Conservation (phyloP, 148 eudicot species). For the Rhododendron ovatum region DNA sequence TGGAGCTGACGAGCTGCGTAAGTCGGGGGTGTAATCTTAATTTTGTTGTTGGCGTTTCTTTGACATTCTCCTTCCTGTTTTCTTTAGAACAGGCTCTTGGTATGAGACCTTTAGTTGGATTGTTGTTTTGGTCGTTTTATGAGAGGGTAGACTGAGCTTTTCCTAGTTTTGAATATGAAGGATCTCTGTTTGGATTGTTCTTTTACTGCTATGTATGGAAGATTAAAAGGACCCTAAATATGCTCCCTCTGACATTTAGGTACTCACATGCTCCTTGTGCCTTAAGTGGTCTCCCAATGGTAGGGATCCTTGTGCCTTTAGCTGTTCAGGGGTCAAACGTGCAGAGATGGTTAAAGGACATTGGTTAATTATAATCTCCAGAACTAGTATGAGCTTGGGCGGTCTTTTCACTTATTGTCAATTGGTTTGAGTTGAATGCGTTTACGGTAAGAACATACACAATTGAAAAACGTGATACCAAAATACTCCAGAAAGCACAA, state of each 20-base stretch:
- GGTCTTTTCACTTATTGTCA: no score
- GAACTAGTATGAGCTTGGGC: no score
- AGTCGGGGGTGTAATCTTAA: neutral
- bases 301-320: neutral
- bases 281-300: neutral
- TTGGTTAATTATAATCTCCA: neutral
- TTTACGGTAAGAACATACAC: neutral
- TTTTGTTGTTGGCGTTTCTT: neutral
- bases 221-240: neutral
- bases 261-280: neutral
- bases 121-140: constrained; percentile 2
- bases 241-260: neutral
- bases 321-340: neutral
- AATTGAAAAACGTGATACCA: neutral
- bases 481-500: neutral
- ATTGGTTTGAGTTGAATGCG: neutral
- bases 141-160: neutral
- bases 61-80: neutral
- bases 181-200: neutral
- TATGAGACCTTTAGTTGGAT: neutral
- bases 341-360: neutral
- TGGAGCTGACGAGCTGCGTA: constrained; percentile 11
- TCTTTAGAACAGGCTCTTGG: neutral
- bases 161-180: neutral
- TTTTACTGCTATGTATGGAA: neutral